A percentile compares a stretch with the other conserved stretches of the same genome.
These are phyloP conservation scores for Macrophomina pseudophaseolina DNA, from an alignment of 2,329 filamentous ascomycete genomes.

Conservation along the genomic window DNA sequence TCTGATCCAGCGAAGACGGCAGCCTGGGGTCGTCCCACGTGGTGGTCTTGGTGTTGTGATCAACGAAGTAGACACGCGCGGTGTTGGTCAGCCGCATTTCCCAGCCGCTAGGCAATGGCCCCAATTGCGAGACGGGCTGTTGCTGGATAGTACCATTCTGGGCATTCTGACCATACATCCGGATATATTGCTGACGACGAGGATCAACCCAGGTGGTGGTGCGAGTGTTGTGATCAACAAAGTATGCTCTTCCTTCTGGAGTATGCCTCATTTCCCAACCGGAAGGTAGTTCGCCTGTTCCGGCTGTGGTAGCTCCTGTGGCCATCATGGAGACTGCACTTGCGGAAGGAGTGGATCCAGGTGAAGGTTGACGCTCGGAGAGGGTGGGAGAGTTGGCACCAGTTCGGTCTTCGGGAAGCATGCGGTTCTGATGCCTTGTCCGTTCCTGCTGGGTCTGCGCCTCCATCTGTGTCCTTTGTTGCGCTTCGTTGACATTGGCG, in stretches of 20 bases:
- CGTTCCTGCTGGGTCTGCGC: conserved; percentile 92
- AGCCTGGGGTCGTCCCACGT: conserved; percentile 98
- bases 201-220: conserved; percentile 99
- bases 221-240: conserved; percentile 97
- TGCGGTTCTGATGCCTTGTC: conserved; percentile 91
- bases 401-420: conserved; percentile 92
- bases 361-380: conserved; percentile 55
- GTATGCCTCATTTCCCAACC: conserved; percentile 97
- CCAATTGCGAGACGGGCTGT: conserved; percentile 95
- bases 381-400: conserved; percentile 89
- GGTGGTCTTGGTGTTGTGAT: conserved; percentile 99
- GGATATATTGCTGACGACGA: conserved; percentile 94
- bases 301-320: conserved; percentile 90
- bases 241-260: conserved; percentile 92
- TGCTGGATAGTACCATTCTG: conserved; percentile 82
- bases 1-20: conserved; percentile 95
- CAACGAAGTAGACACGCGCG: conserved; percentile 96
- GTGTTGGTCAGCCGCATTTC: conserved; percentile 99
- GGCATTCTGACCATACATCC: conserved; percentile 94
- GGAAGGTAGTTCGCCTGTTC: conserved; percentile 90
- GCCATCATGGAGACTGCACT: conserved; percentile 86
- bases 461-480: conserved; percentile 80
- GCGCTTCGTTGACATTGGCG: conserved; percentile 74
- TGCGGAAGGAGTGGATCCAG: conserved; percentile 48
- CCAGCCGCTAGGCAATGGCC: conserved; percentile 94